Percentiles rank a stretch among this genome's conserved stretches.
Conservation (phyloP, 331 rosid species). For the Dryas integrifolia region DNA sequence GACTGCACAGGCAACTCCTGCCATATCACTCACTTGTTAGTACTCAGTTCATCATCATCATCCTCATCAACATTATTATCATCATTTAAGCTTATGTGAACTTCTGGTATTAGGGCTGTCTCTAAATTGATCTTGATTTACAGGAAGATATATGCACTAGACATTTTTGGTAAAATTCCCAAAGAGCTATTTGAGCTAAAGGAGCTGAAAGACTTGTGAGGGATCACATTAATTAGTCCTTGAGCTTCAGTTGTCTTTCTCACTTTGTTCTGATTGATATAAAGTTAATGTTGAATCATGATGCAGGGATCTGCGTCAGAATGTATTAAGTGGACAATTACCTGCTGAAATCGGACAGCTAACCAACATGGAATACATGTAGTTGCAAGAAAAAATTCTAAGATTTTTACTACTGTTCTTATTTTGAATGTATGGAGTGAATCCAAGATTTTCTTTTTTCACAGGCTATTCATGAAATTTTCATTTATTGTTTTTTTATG, state of each 20-base stretch:
- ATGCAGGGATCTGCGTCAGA: constrained; percentile 41
- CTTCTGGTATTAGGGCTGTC: not conserved
- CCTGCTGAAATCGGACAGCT: constrained; percentile 36
- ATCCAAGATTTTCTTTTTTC: not conserved
- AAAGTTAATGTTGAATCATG: constrained; percentile 2
- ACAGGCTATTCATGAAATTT: not conserved
- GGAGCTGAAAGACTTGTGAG: constrained; percentile 41
- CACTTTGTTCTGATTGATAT: not conserved
- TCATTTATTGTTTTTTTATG: not conserved
- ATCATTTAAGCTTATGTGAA: not conserved
- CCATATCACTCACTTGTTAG: constrained; percentile 37
- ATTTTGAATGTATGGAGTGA: not conserved
- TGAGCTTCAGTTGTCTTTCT: not conserved
- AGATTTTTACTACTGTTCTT: not conserved
- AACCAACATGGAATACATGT: constrained; percentile 38
- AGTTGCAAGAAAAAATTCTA: not conserved
- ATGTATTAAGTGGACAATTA: constrained; percentile 30
- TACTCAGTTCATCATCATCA: constrained; percentile 15
- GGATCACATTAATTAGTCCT: not conserved
- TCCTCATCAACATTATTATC: not conserved
- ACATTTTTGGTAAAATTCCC: constrained; percentile 34
- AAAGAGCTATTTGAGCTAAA: constrained; percentile 36
- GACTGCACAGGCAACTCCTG: constrained; percentile 27
- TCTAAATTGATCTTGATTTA: constrained; percentile 3
- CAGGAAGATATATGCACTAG: constrained; percentile 42